phyloP scores from a whole-genome alignment of 495 filamentous ascomycete genomes.

The Penicillium silybi region DNA sequence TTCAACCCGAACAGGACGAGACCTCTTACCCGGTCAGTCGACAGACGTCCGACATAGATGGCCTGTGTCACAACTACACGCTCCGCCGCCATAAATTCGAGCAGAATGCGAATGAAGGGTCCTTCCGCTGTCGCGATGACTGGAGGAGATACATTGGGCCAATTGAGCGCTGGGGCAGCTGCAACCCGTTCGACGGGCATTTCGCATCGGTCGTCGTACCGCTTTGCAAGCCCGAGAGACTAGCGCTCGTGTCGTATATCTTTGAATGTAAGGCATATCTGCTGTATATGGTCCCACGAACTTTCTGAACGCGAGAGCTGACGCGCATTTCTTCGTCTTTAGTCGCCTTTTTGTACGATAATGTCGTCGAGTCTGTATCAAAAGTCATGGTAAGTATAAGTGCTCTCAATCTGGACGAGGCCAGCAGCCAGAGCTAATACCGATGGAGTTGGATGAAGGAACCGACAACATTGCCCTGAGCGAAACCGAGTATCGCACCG shows the following conservation, averaged over 20 bases:
- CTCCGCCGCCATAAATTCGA: slow-evolving; percentile 19
- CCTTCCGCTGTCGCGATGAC: slow-evolving; percentile 14
- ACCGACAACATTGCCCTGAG: slow-evolving; percentile 16
- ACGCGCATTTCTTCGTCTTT: not conserved
- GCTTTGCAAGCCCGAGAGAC: slow-evolving; percentile 17
- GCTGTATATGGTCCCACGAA: too few relatives aligned
- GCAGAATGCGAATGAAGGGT: slow-evolving; percentile 17
- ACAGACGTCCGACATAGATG: slow-evolving; percentile 9
- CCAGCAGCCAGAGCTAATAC: not conserved
- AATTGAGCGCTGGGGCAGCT: slow-evolving; percentile 22
- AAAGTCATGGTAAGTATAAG: slow-evolving; percentile 11
- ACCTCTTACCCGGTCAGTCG: not conserved
- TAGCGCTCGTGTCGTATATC: slow-evolving; percentile 17
- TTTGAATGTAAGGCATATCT: slow-evolving; percentile 17
- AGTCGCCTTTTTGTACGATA: slow-evolving; percentile 25
- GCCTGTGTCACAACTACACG: slow-evolving; percentile 13
- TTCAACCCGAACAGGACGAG: not conserved
- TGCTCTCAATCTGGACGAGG: not conserved
- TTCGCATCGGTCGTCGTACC: slow-evolving; percentile 19
- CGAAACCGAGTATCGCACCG: slow-evolving; percentile 24
- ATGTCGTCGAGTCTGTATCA: slow-evolving; percentile 21
- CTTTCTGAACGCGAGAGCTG: too few relatives aligned
- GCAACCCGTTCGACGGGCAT: slow-evolving; percentile 19
- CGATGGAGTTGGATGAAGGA: slow-evolving; percentile 11
- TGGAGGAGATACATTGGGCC: slow-evolving; percentile 19